These are phyloP conservation scores for Neoscytalidium dimidiatum DNA, from an alignment of 2,329 filamentous ascomycete genomes.

Conservation along the genomic window DNA sequence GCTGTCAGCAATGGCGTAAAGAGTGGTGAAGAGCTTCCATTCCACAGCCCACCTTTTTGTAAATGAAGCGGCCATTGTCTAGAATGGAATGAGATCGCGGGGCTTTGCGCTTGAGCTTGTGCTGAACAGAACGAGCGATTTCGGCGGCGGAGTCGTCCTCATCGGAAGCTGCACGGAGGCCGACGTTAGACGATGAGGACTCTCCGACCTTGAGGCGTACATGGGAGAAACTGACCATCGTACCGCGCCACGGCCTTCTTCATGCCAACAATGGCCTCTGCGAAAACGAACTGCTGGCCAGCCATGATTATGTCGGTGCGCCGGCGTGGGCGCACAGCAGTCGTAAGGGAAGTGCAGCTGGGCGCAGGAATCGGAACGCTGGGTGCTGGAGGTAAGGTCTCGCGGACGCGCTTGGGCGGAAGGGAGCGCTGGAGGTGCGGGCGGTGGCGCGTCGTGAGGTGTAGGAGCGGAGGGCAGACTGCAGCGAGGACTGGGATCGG, in stretches of 20 bases:
- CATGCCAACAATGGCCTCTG: conserved; percentile 43
- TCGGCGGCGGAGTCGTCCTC: conserved; percentile 68
- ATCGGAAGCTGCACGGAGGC: conserved; percentile 62
- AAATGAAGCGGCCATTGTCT: conserved; percentile 61
- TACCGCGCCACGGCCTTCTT: conserved; percentile 30
- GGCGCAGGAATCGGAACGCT: not conserved
- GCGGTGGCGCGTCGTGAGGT: not conserved
- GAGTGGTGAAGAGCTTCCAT: not conserved
- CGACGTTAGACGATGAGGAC: conserved; percentile 33
- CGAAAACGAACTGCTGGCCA: conserved; percentile 42
- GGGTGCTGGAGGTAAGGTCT: not conserved
- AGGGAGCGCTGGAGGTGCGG: not conserved
- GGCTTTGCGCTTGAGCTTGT: conserved; percentile 76
- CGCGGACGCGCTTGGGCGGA: not conserved
- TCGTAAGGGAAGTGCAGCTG: not conserved
- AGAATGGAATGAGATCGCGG: conserved; percentile 27
- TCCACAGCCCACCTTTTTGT: conserved; percentile 66
- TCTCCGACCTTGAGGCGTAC: conserved; percentile 36
- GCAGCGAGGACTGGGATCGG: not conserved
- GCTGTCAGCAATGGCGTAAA: not conserved
- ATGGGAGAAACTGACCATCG: conserved; percentile 11
- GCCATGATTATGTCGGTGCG: conserved; percentile 31
- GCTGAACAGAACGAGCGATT: conserved; percentile 63
- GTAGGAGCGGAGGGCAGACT: conserved; percentile 14
- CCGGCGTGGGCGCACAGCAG: not conserved